phyloP scores from a whole-genome alignment of 2,329 filamentous ascomycete species.

The Beauveria pseudobassiana region DNA sequence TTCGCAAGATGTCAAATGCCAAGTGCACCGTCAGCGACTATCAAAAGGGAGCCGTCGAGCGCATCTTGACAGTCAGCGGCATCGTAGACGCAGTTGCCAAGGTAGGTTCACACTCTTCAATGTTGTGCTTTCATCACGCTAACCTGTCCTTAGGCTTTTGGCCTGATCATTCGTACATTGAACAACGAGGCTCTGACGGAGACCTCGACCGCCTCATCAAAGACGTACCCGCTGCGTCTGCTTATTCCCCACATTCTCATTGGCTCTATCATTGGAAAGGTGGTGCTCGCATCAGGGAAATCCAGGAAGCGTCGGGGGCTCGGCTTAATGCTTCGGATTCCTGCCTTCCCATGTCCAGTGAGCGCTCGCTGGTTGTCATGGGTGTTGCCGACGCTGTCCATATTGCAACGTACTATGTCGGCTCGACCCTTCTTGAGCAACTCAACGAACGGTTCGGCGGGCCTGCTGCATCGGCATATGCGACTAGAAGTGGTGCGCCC shows the following conservation, averaged over 20 bases:
- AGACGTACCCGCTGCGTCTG: slow-evolving; percentile 92
- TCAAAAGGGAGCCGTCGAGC: slow-evolving; percentile 91
- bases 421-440: slow-evolving; percentile 95
- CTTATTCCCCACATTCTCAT: slow-evolving; percentile 96
- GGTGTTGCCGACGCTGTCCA: slow-evolving; percentile 97
- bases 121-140: slow-evolving; percentile 16
- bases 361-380: slow-evolving; percentile 95
- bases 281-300: slow-evolving; percentile 92
- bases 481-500: slow-evolving; percentile 86
- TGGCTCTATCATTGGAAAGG: slow-evolving; percentile 97
- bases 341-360: slow-evolving; percentile 87
- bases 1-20: slow-evolving; percentile 86
- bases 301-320: slow-evolving; percentile 94
- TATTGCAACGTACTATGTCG: slow-evolving; percentile 98
- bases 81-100: slow-evolving; percentile 95
- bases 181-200: slow-evolving; percentile 92
- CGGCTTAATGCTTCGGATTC: slow-evolving; percentile 94
- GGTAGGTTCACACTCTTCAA: slow-evolving; percentile 44
- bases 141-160: slow-evolving; percentile 64
- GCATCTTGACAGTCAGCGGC: slow-evolving; percentile 94
- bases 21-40: slow-evolving; percentile 99
- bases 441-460: slow-evolving; percentile 94
- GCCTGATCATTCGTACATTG: slow-evolving; percentile 92
- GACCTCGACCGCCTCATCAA: slow-evolving; percentile 85
- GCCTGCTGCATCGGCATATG: slow-evolving; percentile 94